Conservation (phyloP, 257 asterid species). For the Solanum pimpinellifolium region DNA sequence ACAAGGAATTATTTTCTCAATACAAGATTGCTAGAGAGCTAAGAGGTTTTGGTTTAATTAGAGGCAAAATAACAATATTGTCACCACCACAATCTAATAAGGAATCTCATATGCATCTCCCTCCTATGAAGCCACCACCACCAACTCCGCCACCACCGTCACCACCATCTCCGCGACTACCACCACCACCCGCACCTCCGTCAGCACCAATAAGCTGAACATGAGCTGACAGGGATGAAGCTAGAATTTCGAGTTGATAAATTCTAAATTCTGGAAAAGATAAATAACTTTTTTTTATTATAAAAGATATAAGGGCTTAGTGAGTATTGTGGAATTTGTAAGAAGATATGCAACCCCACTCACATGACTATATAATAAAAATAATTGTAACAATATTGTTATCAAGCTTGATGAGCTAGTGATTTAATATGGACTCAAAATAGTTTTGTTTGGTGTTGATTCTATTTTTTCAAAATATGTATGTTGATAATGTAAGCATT, state of each 20-base stretch:
- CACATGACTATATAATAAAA: neutral
- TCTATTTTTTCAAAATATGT: too few relatives aligned
- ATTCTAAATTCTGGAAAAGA: neutral
- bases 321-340: neutral
- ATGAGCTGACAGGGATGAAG: neutral
- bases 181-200: neutral
- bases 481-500: too few relatives aligned
- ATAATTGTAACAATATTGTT: too few relatives aligned
- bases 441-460: too few relatives aligned
- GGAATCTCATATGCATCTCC: neutral
- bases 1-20: neutral
- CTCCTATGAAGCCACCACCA: neutral
- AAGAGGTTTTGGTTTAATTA: neutral
- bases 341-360: neutral
- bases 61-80: neutral
- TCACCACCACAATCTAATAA: neutral
- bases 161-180: neutral
- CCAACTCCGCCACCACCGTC: neutral
- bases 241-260: neutral
- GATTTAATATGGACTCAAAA: too few relatives aligned
- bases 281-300: neutral
- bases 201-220: neutral
- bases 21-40: neutral
- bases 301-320: neutral
- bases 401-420: too few relatives aligned